phyloP scores from a whole-genome alignment of 768 basidiomycete species.

The Xanthoconium purpureum region DNA sequence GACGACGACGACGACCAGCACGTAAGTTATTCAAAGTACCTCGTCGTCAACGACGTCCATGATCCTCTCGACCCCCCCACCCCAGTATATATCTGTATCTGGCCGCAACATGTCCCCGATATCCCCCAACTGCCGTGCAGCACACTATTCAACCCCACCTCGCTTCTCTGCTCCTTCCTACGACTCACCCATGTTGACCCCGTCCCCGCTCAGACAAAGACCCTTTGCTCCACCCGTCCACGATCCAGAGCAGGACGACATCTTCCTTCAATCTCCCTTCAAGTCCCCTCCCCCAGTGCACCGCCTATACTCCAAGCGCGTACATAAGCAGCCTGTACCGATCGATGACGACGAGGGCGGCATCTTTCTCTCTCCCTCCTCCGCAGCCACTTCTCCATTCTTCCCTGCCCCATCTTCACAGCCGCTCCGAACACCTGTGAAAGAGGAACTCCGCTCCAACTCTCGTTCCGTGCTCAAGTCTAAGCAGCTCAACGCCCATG shows the following conservation, averaged over 20 bases:
- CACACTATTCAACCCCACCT: slow-evolving; percentile 35
- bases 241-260: slow-evolving; percentile 43
- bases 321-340: slow-evolving; percentile 29
- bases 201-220: slow-evolving; percentile 56
- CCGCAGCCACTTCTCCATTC: slow-evolving; percentile 39
- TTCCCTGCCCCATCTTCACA: slow-evolving; percentile 44
- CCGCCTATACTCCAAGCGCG: slow-evolving; percentile 42
- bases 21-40: slow-evolving; percentile 15
- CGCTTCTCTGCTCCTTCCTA: slow-evolving; percentile 34
- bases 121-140: slow-evolving; percentile 33
- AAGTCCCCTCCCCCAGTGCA: slow-evolving; percentile 44
- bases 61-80: slow-evolving; percentile 31
- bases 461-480: slow-evolving; percentile 42
- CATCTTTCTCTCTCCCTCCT: slow-evolving; percentile 53
- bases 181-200: slow-evolving; percentile 60
- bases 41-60: slow-evolving; percentile 20
- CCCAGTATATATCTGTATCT: slow-evolving; percentile 37
- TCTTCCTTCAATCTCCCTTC: slow-evolving; percentile 54
- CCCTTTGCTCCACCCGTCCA: slow-evolving; percentile 34
- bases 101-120: slow-evolving; percentile 30
- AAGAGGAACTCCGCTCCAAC: slow-evolving; percentile 41
- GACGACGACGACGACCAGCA: slow-evolving; percentile 22
- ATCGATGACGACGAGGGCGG: slow-evolving; percentile 56
- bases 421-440: slow-evolving; percentile 61
- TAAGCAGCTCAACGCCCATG: slow-evolving; percentile 28